Base-by-base conservation (phyloP, 257 asterid species). In the Ocimum tenuiflorum region DNA sequence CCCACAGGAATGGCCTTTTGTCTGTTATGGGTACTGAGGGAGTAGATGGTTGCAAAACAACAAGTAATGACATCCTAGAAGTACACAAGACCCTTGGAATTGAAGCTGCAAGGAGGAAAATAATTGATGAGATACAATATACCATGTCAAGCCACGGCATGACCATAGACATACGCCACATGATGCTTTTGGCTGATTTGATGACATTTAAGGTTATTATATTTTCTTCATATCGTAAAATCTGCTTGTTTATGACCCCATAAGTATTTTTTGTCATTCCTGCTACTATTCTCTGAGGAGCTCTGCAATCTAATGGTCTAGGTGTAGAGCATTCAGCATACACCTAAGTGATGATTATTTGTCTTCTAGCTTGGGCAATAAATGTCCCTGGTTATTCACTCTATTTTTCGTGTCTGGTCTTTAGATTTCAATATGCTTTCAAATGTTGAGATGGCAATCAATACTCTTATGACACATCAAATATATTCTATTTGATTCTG, bases 111-210 rank as follows among this genome's bases (percentile, higher is more conserved):
- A 78, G 97, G 80, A 79, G 41, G 69, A 66, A 67, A 35, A 92
- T 92, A 35, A 87, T 92, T 61, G 86, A 75, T 29, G 95, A 92
- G 86, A 92, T 92, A 52, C 77, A 72, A 51, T 78, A 74, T 53
- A 87, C 91, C 68, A 87, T 92, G 96, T 76, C 85, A 55, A 79
- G 80, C 55, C 91, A 92, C 64, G 95, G 94, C 67, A 92, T 89
- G 95, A 81, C 89, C 51, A 92, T 92, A 35, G 98, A 92, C 83
- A 78, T 74, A 33, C 94, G 98, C 17, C 98, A 92, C 77, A 89
- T 92, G 98, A 92, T 85, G 97, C 96, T 92, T 75, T 88, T 92
- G 47, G 98, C 96, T 57, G 98, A 92, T 78, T 39, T 87, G 35
- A 92, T 92, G 98, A 89, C 98, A 69, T 89, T 58, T 67, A 92